Evolutionary conservation across 306 rosid species (phyloP), one percentile per base, ranked within the genome.

Genomic region (Vachellia pachyceras): DNA sequence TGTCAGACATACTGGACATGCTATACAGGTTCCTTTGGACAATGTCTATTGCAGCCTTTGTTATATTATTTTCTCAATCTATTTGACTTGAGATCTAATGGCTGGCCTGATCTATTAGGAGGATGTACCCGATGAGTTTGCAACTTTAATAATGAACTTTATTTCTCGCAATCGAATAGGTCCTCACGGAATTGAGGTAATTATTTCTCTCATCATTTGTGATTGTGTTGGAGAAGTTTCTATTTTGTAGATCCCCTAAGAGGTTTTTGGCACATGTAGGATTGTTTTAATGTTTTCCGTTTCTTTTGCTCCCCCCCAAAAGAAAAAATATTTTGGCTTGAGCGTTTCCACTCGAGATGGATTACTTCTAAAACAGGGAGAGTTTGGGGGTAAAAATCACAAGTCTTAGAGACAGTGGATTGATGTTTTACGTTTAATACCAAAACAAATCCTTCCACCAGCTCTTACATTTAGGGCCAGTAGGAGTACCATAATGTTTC

Each of bases 81-180:
- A 76, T 66, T 7, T 74, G 11, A 71, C 65, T 36, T 44, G 60
- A 61, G 47, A 82, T 58, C 80, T 79, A 67, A 84, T 14, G 72
- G 71, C 60, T 79, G 10, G 29, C 42, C 64, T 20, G 66, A 70
- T 67, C 80, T 86, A 55, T 86, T 85, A 95, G 99, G 99, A 95
- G 80, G 99, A 95, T 87, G 91, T 79, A 41, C 99, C 99, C 23
- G 98, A 95, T 71, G 99, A 95, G 76, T 95, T 95, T 80, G 89
- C 97, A 2, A 57, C 54, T 64, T 86, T 93, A 80, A 63, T 95
- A 69, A 81, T 87, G 69, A 93, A 89, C 86, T 95, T 95, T 65
- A 78, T 95, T 75, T 83, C 97, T 58, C 97, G 91, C 8, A 93
- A 95, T 78, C 91, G 89, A 50, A 91, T 95, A 73, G 96, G 99